Percentiles rank a stretch among this genome's conserved stretches.
Evolutionary conservation across 2,329 filamentous ascomycete species (phyloP).

Genomic region (Botryotinia convoluta): DNA sequence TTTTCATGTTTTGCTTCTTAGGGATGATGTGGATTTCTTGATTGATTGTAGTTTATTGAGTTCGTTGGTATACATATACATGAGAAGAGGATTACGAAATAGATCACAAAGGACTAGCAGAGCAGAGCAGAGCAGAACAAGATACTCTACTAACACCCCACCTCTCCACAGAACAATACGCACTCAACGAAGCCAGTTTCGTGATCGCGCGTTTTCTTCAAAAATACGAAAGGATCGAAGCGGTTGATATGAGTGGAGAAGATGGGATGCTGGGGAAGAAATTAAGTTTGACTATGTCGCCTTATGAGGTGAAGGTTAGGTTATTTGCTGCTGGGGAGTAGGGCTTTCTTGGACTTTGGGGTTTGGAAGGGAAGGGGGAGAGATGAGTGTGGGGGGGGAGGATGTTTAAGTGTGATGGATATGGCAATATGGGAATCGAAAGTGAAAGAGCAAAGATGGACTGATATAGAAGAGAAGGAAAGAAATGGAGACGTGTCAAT

Average conservation of each 20-base stretch:
- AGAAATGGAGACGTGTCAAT: neutral
- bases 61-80: neutral
- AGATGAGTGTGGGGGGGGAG: neutral
- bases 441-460: neutral
- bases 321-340: conserved; percentile 22
- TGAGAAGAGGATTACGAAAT: neutral
- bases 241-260: conserved; percentile 13
- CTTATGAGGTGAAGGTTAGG: conserved; percentile 29
- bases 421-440: neutral
- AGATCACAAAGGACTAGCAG: neutral
- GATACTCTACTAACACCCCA: neutral
- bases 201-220: conserved; percentile 37
- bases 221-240: conserved; percentile 34
- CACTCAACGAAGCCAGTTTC: conserved; percentile 37
- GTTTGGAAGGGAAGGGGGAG: neutral
- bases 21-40: neutral
- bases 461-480: neutral
- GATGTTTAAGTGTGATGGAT: neutral
- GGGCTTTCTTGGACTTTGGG: neutral
- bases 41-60: neutral
- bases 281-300: conserved; percentile 26
- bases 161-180: conserved; percentile 34
- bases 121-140: neutral
- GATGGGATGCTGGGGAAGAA: conserved; percentile 24
- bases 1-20: neutral